Evolutionary conservation across 306 rosid genomes (phyloP).

Genomic region (Trichosanthes cucumerina): DNA sequence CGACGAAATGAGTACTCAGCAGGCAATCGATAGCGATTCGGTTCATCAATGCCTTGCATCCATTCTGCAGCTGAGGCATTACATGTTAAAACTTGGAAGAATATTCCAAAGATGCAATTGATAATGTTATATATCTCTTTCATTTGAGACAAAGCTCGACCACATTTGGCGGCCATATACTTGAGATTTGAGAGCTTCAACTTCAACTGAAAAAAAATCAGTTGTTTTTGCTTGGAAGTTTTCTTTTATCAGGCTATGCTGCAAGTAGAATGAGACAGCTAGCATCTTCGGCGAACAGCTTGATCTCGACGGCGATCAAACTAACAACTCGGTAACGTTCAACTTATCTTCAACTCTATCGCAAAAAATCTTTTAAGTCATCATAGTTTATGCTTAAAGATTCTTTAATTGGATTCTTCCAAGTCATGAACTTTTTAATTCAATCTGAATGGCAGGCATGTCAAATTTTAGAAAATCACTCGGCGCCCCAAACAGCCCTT

Average conservation of each 20-base stretch:
- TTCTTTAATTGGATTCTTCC: background rate
- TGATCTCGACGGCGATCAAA: background rate
- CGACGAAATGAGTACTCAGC: background rate
- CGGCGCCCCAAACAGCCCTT: too few relatives aligned
- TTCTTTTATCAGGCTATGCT: background rate
- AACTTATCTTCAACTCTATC: background rate
- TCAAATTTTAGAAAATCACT: too few relatives aligned
- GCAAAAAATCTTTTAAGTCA: background rate
- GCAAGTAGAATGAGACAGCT: background rate
- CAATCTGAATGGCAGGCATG: slow-evolving; percentile 1
- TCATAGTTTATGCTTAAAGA: slow-evolving; percentile 1
- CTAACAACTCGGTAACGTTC: background rate
- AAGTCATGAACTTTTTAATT: background rate
- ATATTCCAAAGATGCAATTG: background rate
- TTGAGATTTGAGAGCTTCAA: background rate
- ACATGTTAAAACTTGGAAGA: background rate
- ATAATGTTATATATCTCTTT: background rate
- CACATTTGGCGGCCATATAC: background rate
- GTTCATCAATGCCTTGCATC: background rate
- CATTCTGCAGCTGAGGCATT: slow-evolving; percentile 3
- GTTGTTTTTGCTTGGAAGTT: background rate
- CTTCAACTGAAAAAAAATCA: background rate
- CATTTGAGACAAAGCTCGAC: background rate
- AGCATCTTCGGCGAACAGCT: background rate
- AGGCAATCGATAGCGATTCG: background rate